Conservation (phyloP, 2,329 filamentous ascomycete genomes). For the Fusarium piperis region DNA sequence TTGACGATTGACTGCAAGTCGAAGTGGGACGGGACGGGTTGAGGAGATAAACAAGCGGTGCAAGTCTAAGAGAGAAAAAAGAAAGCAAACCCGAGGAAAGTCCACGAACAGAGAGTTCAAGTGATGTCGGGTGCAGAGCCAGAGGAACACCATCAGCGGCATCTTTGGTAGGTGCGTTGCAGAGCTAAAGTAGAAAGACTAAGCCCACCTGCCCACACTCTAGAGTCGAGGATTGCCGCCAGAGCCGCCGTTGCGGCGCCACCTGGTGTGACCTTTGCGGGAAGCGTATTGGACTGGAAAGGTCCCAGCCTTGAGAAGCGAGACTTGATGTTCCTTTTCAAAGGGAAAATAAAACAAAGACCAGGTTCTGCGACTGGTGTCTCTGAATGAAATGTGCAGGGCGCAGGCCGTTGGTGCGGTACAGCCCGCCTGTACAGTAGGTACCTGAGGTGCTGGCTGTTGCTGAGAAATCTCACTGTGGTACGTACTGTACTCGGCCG, state of each 20-base stretch:
- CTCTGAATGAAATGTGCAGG: not conserved
- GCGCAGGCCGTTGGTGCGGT: not conserved
- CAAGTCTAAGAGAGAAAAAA: conserved; percentile 1
- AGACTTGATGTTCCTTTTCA: conserved; percentile 9
- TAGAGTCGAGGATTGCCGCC: conserved; percentile 29
- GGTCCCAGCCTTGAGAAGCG: conserved; percentile 11
- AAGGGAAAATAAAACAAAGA: not conserved
- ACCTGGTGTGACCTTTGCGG: conserved; percentile 17
- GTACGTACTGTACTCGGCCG: conserved; percentile 19
- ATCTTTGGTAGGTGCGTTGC: not conserved
- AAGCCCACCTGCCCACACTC: not conserved
- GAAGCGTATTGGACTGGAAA: conserved; percentile 24
- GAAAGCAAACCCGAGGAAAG: conserved; percentile 26
- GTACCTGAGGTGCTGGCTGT: no score
- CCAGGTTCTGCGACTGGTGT: conserved; percentile 23
- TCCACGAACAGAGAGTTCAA: conserved; percentile 2
- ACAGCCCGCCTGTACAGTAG: not conserved
- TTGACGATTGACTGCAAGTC: conserved; percentile 5
- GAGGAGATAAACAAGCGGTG: not conserved
- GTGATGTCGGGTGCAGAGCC: not conserved
- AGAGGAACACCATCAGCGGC: conserved; percentile 10
- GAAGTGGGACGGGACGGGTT: not conserved
- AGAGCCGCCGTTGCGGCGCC: conserved; percentile 33
- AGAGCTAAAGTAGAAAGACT: conserved; percentile 3
- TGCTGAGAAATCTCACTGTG: not conserved